Percentiles rank a stretch among this genome's conserved stretches.
Conservation (phyloP, 2,329 filamentous ascomycete species). For the Diaporthe sp. region DNA sequence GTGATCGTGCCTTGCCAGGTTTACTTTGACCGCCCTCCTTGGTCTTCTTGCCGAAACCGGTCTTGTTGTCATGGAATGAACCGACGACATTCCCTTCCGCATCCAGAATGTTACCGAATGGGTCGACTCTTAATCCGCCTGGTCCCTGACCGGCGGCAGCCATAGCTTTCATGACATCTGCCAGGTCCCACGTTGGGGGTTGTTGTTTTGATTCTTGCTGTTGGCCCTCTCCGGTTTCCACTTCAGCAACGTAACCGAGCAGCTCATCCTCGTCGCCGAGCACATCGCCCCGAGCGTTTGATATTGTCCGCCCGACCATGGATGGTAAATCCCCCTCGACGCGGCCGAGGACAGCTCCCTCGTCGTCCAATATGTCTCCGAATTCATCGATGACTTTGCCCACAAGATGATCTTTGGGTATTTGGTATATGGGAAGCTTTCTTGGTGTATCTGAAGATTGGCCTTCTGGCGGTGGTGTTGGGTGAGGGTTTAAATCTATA, state of each 20-base stretch:
- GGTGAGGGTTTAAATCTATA: conserved; percentile 42
- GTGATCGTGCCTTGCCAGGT: conserved; percentile 42
- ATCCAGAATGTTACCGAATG: conserved; percentile 60
- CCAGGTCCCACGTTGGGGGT: conserved; percentile 47
- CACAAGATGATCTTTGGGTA: conserved; percentile 52
- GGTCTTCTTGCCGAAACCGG: conserved; percentile 41
- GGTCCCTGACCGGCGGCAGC: conserved; percentile 42
- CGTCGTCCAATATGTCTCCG: conserved; percentile 64
- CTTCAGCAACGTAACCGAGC: conserved; percentile 59
- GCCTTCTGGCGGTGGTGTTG: conserved; percentile 25
- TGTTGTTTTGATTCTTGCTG: conserved; percentile 42
- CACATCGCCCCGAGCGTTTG: conserved; percentile 59
- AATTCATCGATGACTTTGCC: conserved; percentile 66
- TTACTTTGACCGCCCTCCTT: neutral
- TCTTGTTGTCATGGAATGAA: conserved; percentile 60
- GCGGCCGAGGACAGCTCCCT: conserved; percentile 64
- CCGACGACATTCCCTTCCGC: conserved; percentile 59
- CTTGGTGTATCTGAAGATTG: conserved; percentile 28
- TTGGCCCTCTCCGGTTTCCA: conserved; percentile 47
- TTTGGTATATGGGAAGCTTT: conserved; percentile 47
- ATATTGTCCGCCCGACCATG: conserved; percentile 64
- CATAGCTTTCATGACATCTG: conserved; percentile 47
- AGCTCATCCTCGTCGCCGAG: conserved; percentile 57
- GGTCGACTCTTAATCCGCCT: conserved; percentile 57
- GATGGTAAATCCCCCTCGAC: conserved; percentile 67